phyloP scores from a whole-genome alignment of 1,284 basidiomycete genomes.

The Anthracocystis panici-leucophaei region DNA sequence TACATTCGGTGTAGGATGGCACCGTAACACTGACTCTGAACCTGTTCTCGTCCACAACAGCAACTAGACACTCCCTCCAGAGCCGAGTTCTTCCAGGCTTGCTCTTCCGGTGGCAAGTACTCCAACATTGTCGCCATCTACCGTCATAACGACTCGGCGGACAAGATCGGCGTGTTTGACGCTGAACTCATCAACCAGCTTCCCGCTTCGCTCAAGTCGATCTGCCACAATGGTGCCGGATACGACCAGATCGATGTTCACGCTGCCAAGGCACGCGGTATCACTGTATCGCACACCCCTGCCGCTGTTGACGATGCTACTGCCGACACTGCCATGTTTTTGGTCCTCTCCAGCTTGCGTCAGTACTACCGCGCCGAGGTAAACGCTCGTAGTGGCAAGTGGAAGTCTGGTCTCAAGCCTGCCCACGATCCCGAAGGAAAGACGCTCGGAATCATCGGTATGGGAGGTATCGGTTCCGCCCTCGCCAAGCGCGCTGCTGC shows the following conservation, averaged over 20 bases:
- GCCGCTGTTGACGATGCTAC: constrained; percentile 64
- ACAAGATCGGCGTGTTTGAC: constrained; percentile 62
- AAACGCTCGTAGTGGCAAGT: constrained; percentile 51
- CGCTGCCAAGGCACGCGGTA: constrained; percentile 53
- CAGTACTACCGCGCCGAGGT: constrained; percentile 61
- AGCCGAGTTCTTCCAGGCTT: constrained; percentile 49
- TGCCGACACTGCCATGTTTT: constrained; percentile 64
- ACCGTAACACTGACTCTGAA: constrained; percentile 54
- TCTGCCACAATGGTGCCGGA: constrained; percentile 66
- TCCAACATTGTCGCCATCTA: constrained; percentile 81
- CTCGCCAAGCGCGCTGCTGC: constrained; percentile 62
- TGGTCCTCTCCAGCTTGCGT: constrained; percentile 61
- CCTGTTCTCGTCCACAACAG: constrained; percentile 10
- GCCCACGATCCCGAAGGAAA: constrained; percentile 60
- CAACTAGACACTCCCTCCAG: constrained; percentile 43
- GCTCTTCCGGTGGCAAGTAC: constrained; percentile 72
- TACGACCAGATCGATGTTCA: constrained; percentile 65
- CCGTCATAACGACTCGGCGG: constrained; percentile 75
- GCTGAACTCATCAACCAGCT: constrained; percentile 53
- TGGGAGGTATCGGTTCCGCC: constrained; percentile 63
- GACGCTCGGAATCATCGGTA: constrained; percentile 62
- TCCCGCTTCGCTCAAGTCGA: constrained; percentile 55
- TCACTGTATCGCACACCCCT: constrained; percentile 65
- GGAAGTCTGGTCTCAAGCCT: constrained; percentile 53
- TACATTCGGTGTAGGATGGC: constrained; percentile 23